phyloP scores from a whole-genome alignment of 495 filamentous ascomycete species.

The Viridothelium virens region DNA sequence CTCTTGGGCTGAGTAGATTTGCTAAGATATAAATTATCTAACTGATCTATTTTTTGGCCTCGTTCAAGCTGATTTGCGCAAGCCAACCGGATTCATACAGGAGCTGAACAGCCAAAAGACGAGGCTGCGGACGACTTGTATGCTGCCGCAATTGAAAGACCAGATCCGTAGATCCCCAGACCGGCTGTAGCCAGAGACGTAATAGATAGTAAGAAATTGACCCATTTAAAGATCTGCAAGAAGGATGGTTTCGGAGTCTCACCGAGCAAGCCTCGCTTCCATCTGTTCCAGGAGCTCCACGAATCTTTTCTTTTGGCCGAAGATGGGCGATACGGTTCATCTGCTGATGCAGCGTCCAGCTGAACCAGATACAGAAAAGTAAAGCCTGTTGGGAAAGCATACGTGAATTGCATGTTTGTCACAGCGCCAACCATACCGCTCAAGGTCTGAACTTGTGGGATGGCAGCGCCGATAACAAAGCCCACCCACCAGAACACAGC shows the following conservation, averaged over 20 bases:
- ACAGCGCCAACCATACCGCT: constrained; percentile 42
- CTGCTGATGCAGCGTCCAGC: constrained; percentile 19
- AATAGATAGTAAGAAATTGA: constrained; percentile 17
- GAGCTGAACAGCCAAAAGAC: constrained; percentile 18
- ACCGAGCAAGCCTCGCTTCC: constrained; percentile 21
- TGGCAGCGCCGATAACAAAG: constrained; percentile 19
- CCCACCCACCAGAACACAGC: constrained; percentile 21
- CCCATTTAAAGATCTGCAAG: constrained; percentile 19
- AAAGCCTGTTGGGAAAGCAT: constrained; percentile 39
- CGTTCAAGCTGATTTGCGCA: no score
- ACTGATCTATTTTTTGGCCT: no score
- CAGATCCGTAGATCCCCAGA: constrained; percentile 22
- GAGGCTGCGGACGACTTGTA: constrained; percentile 19
- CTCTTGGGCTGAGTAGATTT: no score
- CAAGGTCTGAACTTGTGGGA: constrained; percentile 22
- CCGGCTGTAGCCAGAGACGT: constrained; percentile 19
- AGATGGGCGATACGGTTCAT: constrained; percentile 13
- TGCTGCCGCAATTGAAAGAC: constrained; percentile 20
- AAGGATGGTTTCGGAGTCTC: not conserved
- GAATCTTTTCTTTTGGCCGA: constrained; percentile 8
- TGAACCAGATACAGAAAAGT: constrained; percentile 23
- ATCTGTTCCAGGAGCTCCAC: constrained; percentile 15
- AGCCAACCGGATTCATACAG: constrained; percentile 10
- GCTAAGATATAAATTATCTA: no score
- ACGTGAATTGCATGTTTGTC: constrained; percentile 47